A percentile compares a stretch with the other conserved stretches of the same genome.
These are phyloP conservation scores for Coemansia sp. DNA, from an alignment of 192 early-diverging fungal genomes.

Conservation along the genomic window DNA sequence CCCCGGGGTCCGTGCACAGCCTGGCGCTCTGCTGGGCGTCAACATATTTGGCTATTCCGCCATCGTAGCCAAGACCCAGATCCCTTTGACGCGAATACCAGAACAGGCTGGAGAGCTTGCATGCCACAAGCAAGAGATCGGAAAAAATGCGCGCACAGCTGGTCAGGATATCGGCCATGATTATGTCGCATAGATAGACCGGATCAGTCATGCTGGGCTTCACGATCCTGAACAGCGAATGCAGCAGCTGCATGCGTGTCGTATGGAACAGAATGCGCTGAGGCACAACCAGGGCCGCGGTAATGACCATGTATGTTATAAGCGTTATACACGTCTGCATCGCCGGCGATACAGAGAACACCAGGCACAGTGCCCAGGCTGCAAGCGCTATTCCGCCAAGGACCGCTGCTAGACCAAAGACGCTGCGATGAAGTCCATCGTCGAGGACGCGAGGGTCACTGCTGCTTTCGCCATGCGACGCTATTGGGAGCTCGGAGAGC, in stretches of 20 bases:
- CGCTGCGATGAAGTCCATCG: slow-evolving; percentile 18
- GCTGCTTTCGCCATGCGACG: not conserved
- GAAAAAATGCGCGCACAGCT: slow-evolving; percentile 89
- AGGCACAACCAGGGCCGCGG: slow-evolving; percentile 27
- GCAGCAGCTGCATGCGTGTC: slow-evolving; percentile 40
- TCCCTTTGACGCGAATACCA: slow-evolving; percentile 8
- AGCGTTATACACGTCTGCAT: slow-evolving; percentile 29
- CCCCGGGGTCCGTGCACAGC: slow-evolving; percentile 21
- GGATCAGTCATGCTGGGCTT: slow-evolving; percentile 41
- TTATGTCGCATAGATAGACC: slow-evolving; percentile 75
- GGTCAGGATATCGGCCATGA: slow-evolving; percentile 94
- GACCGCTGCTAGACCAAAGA: slow-evolving; percentile 26
- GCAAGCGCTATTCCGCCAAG: slow-evolving; percentile 16
- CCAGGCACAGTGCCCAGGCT: slow-evolving; percentile 32
- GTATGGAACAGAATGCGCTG: slow-evolving; percentile 33
- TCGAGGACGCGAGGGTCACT: not conserved
- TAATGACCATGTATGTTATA: slow-evolving; percentile 32
- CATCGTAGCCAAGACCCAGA: not conserved
- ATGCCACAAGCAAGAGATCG: slow-evolving; percentile 66
- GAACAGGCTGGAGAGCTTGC: slow-evolving; percentile 58
- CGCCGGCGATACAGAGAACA: slow-evolving; percentile 7
- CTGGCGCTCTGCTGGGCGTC: slow-evolving; percentile 2
- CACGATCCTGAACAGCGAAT: slow-evolving; percentile 38
- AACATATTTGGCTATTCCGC: slow-evolving; percentile 8
- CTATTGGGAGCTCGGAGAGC: slow-evolving; percentile 21